Evolutionary conservation across 805 yeast species (phyloP).

Genomic region (Blastobotrys attinorum): DNA sequence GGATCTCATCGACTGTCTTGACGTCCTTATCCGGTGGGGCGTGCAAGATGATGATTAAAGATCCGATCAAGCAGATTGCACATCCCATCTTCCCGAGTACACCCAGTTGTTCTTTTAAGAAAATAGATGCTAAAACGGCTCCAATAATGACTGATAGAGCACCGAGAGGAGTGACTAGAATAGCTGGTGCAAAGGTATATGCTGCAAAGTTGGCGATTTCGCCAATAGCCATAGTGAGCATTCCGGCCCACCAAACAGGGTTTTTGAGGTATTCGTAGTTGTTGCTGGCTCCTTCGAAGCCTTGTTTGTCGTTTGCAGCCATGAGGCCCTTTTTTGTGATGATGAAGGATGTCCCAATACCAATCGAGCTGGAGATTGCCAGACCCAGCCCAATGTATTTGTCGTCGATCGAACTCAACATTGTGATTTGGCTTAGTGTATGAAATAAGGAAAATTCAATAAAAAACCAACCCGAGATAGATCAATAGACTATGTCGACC

Average conservation of each 20-base stretch:
- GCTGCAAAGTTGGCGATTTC: constrained; percentile 92
- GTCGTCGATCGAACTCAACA: constrained; percentile 47
- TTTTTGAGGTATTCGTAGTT: constrained; percentile 72
- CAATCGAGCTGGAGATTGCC: constrained; percentile 80
- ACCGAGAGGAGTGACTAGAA: constrained; percentile 85
- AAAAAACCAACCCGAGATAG: no score
- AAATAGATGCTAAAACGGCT: constrained; percentile 79
- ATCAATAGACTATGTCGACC: background rate
- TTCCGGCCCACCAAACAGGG: constrained; percentile 95
- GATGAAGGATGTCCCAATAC: constrained; percentile 85
- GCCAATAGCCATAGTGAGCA: constrained; percentile 80
- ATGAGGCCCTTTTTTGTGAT: constrained; percentile 81
- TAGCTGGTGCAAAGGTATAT: constrained; percentile 91
- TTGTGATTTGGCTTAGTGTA: no score
- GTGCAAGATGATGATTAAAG: constrained; percentile 79
- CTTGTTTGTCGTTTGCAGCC: constrained; percentile 56
- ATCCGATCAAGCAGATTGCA: constrained; percentile 81
- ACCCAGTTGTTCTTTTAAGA: constrained; percentile 80
- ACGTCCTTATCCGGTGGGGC: constrained; percentile 94
- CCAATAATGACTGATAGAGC: constrained; percentile 88
- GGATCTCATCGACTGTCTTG: constrained; percentile 79
- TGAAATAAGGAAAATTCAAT: no score
- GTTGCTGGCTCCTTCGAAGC: constrained; percentile 58
- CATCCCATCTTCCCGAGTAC: constrained; percentile 87
- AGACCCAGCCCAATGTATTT: constrained; percentile 83